A percentile compares a stretch with the other conserved stretches of the same genome.
phyloP scores from a whole-genome alignment of 1,284 basidiomycete species.

The Mycena citricolor region DNA sequence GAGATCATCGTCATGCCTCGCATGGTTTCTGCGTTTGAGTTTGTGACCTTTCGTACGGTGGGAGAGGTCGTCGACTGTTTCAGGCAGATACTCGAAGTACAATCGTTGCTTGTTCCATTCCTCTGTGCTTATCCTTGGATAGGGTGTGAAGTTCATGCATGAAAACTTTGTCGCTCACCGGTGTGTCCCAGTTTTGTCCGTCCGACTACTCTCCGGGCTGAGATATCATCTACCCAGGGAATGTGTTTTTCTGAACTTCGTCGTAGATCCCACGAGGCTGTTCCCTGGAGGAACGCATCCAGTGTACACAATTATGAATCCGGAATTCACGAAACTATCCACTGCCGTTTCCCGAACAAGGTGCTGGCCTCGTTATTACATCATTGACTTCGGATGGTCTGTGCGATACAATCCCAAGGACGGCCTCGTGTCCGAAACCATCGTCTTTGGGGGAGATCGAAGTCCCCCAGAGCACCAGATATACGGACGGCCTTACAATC shows the following conservation, averaged over 20 bases:
- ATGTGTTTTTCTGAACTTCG: background rate
- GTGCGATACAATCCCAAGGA: background rate
- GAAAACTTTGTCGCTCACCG: conserved; percentile 32
- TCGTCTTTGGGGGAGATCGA: background rate
- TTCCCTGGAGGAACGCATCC: background rate
- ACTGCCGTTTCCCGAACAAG: background rate
- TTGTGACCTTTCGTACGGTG: conserved; percentile 29
- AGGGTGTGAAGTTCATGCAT: conserved; percentile 42
- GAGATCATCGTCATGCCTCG: conserved; percentile 33
- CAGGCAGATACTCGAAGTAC: conserved; percentile 36
- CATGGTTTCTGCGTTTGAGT: conserved; percentile 22
- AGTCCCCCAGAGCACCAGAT: background rate
- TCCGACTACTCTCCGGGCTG: background rate
- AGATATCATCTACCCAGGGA: background rate
- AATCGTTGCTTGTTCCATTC: background rate
- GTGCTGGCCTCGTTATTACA: background rate
- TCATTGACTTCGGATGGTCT: background rate
- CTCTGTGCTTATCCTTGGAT: background rate
- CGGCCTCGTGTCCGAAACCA: background rate
- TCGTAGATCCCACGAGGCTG: background rate
- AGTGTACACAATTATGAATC: background rate
- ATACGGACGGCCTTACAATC: background rate
- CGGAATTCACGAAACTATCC: background rate
- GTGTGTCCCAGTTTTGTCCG: conserved; percentile 2
- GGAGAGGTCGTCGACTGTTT: conserved; percentile 35